Evolutionary conservation across 305 asterid species (phyloP), one percentile per base, ranked within the genome.

Genomic region (Striga hermonthica): DNA sequence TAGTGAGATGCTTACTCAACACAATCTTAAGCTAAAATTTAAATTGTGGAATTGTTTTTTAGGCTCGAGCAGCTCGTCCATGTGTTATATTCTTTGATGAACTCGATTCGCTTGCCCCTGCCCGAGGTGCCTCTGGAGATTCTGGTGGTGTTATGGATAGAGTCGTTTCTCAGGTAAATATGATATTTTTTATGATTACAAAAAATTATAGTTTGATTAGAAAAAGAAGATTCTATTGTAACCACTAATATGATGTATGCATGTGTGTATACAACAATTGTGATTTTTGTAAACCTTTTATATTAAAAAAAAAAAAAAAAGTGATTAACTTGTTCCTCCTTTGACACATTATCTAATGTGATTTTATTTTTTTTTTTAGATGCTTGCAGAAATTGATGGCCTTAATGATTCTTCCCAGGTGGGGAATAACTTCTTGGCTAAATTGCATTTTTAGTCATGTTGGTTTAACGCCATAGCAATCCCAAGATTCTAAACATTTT

Each of bases 31-130:
- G 13, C 55, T 58, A 10, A 11, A 63, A 37, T 31, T 64, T 5
- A 47, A 69, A 58, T 60, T 71, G 22, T 56, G 58, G 55, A 55
- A 47, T 75, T 54, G 3, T 56, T 64, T 78, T 78, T 74, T 68
- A 93, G 98, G 97, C 98, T 74, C 87, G 98, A 75, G 86, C 95
- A 65, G 97, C 96, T 72, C 95, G 98, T 43, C 98, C 98, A n/a
- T 93, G 97, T 75, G 96, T 93, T 71, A 93, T 93, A 74, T 93
- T 93, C 82, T 93, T 93, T 40, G 98, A 93, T 67, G 98, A 93
- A 74, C 98, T 93, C 12, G 98, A 93, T 72, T 93, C 98, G 3
- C 97, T 93, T 76, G 98, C 97, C 75, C 98, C 98, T 34, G 96
- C 97, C 67, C 85, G 98, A 74, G 98, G 98, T 44, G 98, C 92